A percentile compares a stretch with the other conserved stretches of the same genome.
These are phyloP conservation scores for Fusarium sarcochroum DNA, from an alignment of 2,329 filamentous ascomycete species.

Conservation along the genomic window DNA sequence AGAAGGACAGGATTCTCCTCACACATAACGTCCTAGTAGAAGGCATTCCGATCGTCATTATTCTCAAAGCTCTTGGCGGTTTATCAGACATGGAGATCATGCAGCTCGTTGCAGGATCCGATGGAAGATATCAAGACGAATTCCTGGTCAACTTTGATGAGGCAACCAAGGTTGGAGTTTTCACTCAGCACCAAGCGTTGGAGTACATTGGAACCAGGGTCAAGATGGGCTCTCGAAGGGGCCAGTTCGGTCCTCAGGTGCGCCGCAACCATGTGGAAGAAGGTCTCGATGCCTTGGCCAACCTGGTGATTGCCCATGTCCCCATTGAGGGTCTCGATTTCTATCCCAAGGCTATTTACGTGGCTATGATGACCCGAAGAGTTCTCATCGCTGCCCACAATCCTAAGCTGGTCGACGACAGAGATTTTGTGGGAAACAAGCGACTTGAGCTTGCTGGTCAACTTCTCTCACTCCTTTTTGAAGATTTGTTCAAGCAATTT, in stretches of 20 bases:
- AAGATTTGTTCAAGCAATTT: slow-evolving; percentile 98
- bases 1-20: slow-evolving; percentile 91
- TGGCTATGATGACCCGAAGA: slow-evolving; percentile 97
- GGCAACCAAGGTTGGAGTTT: slow-evolving; percentile 84
- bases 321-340: slow-evolving; percentile 93
- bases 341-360: slow-evolving; percentile 95
- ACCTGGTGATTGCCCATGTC: slow-evolving; percentile 94
- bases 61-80: slow-evolving; percentile 93
- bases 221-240: slow-evolving; percentile 83
- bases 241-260: slow-evolving; percentile 66
- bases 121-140: slow-evolving; percentile 91
- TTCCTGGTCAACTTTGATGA: slow-evolving; percentile 97
- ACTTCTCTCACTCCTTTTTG: slow-evolving; percentile 92
- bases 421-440: slow-evolving; percentile 99
- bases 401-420: slow-evolving; percentile 89
- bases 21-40: slow-evolving; percentile 95
- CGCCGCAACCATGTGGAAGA: slow-evolving; percentile 89
- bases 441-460: slow-evolving; percentile 94
- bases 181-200: slow-evolving; percentile 94
- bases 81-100: slow-evolving; percentile 96
- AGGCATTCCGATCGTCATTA: slow-evolving; percentile 93
- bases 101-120: slow-evolving; percentile 88
- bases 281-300: slow-evolving; percentile 91
- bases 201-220: slow-evolving; percentile 91
- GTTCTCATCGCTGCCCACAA: slow-evolving; percentile 96